phyloP scores from a whole-genome alignment of 805 yeast genomes.

The Starmerella floris region DNA sequence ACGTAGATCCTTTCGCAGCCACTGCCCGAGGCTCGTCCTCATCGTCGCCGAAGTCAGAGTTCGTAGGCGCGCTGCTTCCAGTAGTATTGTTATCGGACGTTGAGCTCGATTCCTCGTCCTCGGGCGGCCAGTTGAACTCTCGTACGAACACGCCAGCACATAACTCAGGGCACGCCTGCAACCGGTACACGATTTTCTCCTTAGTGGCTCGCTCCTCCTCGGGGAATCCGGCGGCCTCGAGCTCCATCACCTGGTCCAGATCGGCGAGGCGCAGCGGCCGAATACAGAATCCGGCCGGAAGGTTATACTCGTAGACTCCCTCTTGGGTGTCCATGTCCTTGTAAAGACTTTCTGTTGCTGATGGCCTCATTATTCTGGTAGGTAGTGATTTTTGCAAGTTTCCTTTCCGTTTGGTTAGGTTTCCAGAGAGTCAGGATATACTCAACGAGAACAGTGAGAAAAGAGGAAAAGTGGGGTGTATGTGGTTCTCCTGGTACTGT shows the following conservation, averaged over 20 bases:
- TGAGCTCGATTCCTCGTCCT: slow-evolving; percentile 18
- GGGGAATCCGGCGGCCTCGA: slow-evolving; percentile 62
- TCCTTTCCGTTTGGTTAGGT: no score
- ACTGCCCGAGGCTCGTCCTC: slow-evolving; percentile 30
- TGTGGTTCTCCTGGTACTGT: neutral
- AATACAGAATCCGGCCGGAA: slow-evolving; percentile 49
- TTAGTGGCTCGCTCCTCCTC: slow-evolving; percentile 52
- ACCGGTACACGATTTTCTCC: slow-evolving; percentile 56
- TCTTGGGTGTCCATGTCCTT: slow-evolving; percentile 19
- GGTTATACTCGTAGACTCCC: slow-evolving; percentile 17
- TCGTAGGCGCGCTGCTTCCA: slow-evolving; percentile 21
- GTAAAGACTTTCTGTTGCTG: slow-evolving; percentile 22
- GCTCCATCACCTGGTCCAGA: slow-evolving; percentile 41
- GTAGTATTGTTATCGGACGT: no score
- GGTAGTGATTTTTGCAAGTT: neutral
- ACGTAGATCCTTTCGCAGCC: slow-evolving; percentile 49
- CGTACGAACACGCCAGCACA: slow-evolving; percentile 67
- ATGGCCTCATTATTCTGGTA: slow-evolving; percentile 19
- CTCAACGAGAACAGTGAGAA: neutral
- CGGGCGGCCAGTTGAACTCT: slow-evolving; percentile 24
- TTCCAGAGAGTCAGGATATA: no score
- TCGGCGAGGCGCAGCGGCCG: slow-evolving; percentile 76
- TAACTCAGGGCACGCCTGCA: slow-evolving; percentile 76
- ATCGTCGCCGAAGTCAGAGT: slow-evolving; percentile 9
- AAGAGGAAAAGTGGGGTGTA: neutral